phyloP scores from a whole-genome alignment of 2,329 filamentous ascomycete genomes.

The Colletotrichum tanaceti region DNA sequence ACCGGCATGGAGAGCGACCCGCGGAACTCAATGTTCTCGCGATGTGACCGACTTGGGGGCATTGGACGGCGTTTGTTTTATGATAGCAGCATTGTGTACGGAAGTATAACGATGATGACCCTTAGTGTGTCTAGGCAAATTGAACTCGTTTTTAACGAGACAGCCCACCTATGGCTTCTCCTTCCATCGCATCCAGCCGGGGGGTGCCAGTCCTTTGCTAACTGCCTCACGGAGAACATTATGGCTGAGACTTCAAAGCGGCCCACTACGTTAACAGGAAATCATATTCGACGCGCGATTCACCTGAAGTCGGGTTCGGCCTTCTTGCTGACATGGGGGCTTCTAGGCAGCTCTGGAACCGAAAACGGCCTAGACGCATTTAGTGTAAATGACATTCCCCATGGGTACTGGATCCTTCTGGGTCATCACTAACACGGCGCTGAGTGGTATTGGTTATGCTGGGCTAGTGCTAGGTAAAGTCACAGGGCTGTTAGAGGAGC shows the following conservation, averaged over 20 bases:
- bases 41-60: neutral
- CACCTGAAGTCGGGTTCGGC: neutral
- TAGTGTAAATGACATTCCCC: neutral
- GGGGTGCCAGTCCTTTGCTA: neutral
- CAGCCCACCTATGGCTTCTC: neutral
- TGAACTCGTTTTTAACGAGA: neutral
- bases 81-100: neutral
- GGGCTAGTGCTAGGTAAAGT: neutral
- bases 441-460: neutral
- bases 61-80: constrained; percentile 7
- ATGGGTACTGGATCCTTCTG: neutral
- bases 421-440: neutral
- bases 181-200: neutral
- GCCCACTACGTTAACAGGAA: neutral
- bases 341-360: neutral
- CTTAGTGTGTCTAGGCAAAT: neutral
- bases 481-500: neutral
- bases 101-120: constrained; percentile 1
- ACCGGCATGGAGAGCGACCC: constrained; percentile 10
- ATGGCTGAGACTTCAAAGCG: no score
- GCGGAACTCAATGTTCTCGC: neutral
- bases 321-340: neutral
- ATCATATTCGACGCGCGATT: neutral
- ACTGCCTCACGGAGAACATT: neutral
- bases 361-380: neutral